These are phyloP conservation scores for Pelargonium nanum DNA, from an alignment of 345 rosid genomes.

Conservation along the genomic window DNA sequence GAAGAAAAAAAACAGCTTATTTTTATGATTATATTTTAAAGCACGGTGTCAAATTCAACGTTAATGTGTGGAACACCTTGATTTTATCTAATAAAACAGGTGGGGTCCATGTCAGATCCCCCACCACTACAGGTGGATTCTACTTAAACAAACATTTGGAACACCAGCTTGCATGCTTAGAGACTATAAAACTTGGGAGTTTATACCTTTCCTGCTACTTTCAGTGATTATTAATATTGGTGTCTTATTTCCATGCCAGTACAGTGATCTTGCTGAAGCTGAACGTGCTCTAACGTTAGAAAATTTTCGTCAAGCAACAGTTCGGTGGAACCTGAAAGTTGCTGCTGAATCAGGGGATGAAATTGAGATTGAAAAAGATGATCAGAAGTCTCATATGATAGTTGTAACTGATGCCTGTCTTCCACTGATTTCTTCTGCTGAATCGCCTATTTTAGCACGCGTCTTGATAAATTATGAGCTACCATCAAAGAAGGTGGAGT, in stretches of 20 bases:
- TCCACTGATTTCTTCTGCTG: slow-evolving; percentile 55
- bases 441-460: slow-evolving; percentile 49
- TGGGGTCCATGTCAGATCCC: no score
- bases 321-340: slow-evolving; percentile 44
- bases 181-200: background rate
- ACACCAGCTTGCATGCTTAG: background rate
- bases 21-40: no score
- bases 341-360: slow-evolving; percentile 26
- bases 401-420: slow-evolving; percentile 81
- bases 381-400: slow-evolving; percentile 48
- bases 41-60: no score
- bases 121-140: no score
- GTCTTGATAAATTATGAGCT: slow-evolving; percentile 77
- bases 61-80: no score
- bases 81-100: no score
- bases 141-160: background rate
- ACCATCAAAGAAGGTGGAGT: slow-evolving; percentile 66
- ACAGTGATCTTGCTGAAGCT: slow-evolving; percentile 60
- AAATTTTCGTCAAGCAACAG: slow-evolving; percentile 44
- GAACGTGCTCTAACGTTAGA: slow-evolving; percentile 47
- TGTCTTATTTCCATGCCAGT: slow-evolving; percentile 27
- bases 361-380: slow-evolving; percentile 27
- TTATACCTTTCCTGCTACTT: background rate
- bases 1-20: no score
- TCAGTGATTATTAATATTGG: slow-evolving; percentile 3